These are phyloP conservation scores for Aspergillus sp. DNA, from an alignment of 2,329 filamentous ascomycete genomes.

Conservation along the genomic window DNA sequence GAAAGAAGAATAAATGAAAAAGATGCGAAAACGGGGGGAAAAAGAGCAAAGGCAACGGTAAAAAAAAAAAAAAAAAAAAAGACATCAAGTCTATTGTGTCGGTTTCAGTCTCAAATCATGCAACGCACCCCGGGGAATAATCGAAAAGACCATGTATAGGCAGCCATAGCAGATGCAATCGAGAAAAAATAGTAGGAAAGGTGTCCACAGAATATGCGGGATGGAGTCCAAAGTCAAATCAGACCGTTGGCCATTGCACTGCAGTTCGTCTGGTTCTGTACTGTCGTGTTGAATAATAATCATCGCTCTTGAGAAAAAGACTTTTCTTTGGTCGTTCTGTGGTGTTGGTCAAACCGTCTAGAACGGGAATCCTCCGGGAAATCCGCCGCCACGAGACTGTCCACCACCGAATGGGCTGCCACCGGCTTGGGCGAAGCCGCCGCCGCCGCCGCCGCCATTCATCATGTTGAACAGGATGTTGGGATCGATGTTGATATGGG, in stretches of 20 bases:
- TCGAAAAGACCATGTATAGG: slow-evolving; percentile 7
- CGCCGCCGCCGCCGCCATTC: slow-evolving; percentile 60
- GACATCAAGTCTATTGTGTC: slow-evolving; percentile 12
- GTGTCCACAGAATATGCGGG: not conserved
- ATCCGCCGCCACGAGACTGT: slow-evolving; percentile 46
- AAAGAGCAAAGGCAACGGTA: not conserved
- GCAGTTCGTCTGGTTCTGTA: not conserved
- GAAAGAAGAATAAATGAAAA: slow-evolving; percentile 3
- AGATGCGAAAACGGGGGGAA: slow-evolving; percentile 1
- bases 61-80: not conserved
- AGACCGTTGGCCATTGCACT: not conserved
- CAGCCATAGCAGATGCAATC: slow-evolving; percentile 4
- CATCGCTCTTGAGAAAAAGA: not conserved
- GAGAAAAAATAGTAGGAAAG: not conserved
- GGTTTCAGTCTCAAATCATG: slow-evolving; percentile 13
- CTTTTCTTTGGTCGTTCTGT: not conserved
- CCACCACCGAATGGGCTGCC: slow-evolving; percentile 42
- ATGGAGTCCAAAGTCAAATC: not conserved
- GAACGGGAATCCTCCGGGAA: slow-evolving; percentile 60
- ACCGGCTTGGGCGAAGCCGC: slow-evolving; percentile 51
- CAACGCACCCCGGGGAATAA: slow-evolving; percentile 14
- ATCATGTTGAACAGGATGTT: slow-evolving; percentile 84
- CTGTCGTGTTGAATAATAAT: slow-evolving; percentile 1
- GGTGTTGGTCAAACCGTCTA: slow-evolving; percentile 26
- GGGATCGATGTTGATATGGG: slow-evolving; percentile 62